These are phyloP conservation scores for Beta corolliflora DNA, from an alignment of 179 eudicot genomes.

Conservation along the genomic window DNA sequence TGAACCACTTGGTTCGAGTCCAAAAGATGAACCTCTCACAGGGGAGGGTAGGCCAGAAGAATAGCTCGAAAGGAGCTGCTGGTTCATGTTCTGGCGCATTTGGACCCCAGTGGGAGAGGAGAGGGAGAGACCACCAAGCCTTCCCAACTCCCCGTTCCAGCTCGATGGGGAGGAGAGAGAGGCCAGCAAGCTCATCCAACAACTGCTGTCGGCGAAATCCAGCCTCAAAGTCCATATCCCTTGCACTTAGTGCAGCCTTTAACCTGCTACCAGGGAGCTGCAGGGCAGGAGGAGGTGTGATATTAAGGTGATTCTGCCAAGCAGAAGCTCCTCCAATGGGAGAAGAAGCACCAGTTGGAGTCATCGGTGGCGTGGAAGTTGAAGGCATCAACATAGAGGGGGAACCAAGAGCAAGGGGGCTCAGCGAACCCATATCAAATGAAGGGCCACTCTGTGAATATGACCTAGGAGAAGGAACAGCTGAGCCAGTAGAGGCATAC, in stretches of 20 bases:
- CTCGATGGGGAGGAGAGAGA: conserved; percentile 61
- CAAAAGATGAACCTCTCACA: conserved; percentile 56
- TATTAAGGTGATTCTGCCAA: conserved; percentile 66
- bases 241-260: conserved; percentile 51
- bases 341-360: conserved; percentile 70
- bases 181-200: conserved; percentile 62
- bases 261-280: conserved; percentile 67
- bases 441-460: conserved; percentile 41
- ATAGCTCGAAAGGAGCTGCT: conserved; percentile 58
- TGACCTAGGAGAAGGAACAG: conserved; percentile 73
- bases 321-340: conserved; percentile 47
- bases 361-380: conserved; percentile 71
- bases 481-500: conserved; percentile 87
- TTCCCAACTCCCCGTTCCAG: conserved; percentile 44
- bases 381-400: conserved; percentile 56
- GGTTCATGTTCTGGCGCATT: conserved; percentile 55
- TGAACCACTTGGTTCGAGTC: conserved; percentile 42
- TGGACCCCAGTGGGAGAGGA: conserved; percentile 61
- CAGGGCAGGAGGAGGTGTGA: conserved; percentile 62
- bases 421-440: conserved; percentile 50
- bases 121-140: conserved; percentile 49
- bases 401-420: conserved; percentile 60
- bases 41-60: conserved; percentile 59
- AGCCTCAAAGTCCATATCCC: conserved; percentile 57
- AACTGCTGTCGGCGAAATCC: conserved; percentile 58